Conservation (phyloP, 1,284 basidiomycete genomes). For the Wallemia ichthyophaga region DNA sequence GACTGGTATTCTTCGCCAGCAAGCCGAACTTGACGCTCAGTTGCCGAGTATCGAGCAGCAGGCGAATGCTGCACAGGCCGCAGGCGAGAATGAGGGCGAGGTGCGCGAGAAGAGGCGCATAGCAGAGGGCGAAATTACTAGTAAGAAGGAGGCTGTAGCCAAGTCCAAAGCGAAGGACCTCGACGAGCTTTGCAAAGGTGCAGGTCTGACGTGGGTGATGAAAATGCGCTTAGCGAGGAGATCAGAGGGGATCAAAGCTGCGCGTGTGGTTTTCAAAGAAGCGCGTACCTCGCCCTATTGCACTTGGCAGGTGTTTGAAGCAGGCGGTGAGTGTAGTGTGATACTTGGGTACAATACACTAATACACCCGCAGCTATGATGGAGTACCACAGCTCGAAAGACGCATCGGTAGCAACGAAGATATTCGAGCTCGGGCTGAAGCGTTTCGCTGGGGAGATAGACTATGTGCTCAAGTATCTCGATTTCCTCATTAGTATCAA, state of each 20-base stretch:
- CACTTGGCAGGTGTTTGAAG: constrained; percentile 82
- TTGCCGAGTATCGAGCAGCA: neutral
- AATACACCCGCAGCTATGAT: constrained; percentile 36
- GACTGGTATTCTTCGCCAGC: constrained; percentile 3
- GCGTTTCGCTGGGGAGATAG: constrained; percentile 46
- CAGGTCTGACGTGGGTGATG: constrained; percentile 32
- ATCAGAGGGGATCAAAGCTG: constrained; percentile 52
- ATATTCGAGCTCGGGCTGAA: constrained; percentile 91
- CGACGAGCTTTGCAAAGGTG: constrained; percentile 19
- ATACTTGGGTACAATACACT: neutral
- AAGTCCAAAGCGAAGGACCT: constrained; percentile 18
- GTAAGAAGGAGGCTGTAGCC: constrained; percentile 16
- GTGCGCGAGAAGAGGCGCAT: constrained; percentile 19
- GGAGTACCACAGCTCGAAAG: constrained; percentile 85
- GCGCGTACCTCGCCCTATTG: constrained; percentile 58
- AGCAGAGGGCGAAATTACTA: constrained; percentile 31
- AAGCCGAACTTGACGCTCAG: neutral
- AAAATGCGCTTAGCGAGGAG: constrained; percentile 75
- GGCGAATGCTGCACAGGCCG: neutral
- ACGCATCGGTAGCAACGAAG: constrained; percentile 49
- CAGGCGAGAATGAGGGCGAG: constrained; percentile 1
- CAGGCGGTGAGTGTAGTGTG: constrained; percentile 31
- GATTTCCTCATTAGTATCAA: constrained; percentile 81
- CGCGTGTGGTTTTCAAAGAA: constrained; percentile 47
- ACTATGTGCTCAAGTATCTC: constrained; percentile 65